Evolutionary conservation across 2,329 filamentous ascomycete species (phyloP), one percentile per base, ranked within the genome.

Genomic region (Talaromyces sp.): DNA sequence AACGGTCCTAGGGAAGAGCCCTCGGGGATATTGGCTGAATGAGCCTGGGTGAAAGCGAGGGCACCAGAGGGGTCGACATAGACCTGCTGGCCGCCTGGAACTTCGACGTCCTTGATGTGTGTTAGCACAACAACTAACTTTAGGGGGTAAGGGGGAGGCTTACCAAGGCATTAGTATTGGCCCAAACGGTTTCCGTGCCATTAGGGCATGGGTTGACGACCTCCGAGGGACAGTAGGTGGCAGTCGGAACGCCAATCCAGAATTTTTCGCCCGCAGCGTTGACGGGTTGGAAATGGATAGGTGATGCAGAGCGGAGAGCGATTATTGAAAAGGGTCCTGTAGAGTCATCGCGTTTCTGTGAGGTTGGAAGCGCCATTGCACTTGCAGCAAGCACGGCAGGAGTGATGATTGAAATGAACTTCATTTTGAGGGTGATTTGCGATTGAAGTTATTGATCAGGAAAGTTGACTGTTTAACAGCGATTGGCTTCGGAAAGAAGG

Each of bases 81-180:
- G 69, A 89, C 80, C 65, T 81, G 76, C 70, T 90, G 87, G 31
- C 88, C 88, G 33, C 87, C 87, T 5, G 87, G 87, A 4, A 89
- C 87, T 35, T 81, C 72, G 37, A 86, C 82, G 39, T 78, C 75
- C 71, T 85, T 19, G 43, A 4, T 13, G 22, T 15, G 25, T 31
- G 61, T 67, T 57, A 66, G 57, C 33, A 57, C 31, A 2, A 35
- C 13, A 10, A 3, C 57, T 2, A 3, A 13, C 11, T 15, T 27
- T 11, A 17, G n/a, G 66, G 3, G 22, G n/a, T 25, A n/a, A 64
- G 13, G 72, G 11, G 71, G 1, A 49, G 45, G 66, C 67, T 43
- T 74, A 79, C 77, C 68, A 79, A 69, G 54, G 71, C 69, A 54
- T 67, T 69, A 17, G 78, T 75, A 35, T 79, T 76, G 41, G 75